Conservation (phyloP, 2,329 filamentous ascomycete genomes). For the Calonectria multiphialidica region DNA sequence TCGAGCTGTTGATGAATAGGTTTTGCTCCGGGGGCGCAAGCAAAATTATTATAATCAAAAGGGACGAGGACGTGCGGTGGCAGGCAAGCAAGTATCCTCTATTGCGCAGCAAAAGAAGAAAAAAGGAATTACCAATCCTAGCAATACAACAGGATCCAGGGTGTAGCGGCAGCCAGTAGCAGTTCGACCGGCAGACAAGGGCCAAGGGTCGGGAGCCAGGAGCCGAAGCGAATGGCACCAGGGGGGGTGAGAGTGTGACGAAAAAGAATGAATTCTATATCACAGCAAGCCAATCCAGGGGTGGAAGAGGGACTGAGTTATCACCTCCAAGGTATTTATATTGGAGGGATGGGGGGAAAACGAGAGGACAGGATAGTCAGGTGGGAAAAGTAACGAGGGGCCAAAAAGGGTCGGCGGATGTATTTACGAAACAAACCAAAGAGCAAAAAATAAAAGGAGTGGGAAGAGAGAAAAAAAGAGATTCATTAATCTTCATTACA, state of each 20-base stretch:
- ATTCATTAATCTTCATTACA: not conserved
- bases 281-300: constrained; percentile 3
- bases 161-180: constrained; percentile 26
- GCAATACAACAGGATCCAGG: constrained; percentile 27
- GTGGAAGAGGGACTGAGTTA: constrained; percentile 28
- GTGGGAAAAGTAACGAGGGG: constrained; percentile 13
- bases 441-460: not conserved
- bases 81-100: not conserved
- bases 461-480: not conserved
- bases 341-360: constrained; percentile 6
- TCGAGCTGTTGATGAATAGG: not conserved
- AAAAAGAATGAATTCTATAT: constrained; percentile 14
- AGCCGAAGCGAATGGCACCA: constrained; percentile 18
- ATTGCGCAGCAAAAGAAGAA: constrained; percentile 13
- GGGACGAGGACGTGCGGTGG: not conserved
- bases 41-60: constrained; percentile 1
- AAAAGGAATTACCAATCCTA: constrained; percentile 38
- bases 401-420: constrained; percentile 9
- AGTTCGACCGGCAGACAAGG: constrained; percentile 31
- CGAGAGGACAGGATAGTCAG: constrained; percentile 17
- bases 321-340: constrained; percentile 32
- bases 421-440: not conserved
- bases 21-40: constrained; percentile 1
- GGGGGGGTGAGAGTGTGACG: constrained; percentile 12
- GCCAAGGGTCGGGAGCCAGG: constrained; percentile 28